These are phyloP conservation scores for Metarhizium anisopliae DNA, from an alignment of 2,329 filamentous ascomycete genomes.

Conservation along the genomic window DNA sequence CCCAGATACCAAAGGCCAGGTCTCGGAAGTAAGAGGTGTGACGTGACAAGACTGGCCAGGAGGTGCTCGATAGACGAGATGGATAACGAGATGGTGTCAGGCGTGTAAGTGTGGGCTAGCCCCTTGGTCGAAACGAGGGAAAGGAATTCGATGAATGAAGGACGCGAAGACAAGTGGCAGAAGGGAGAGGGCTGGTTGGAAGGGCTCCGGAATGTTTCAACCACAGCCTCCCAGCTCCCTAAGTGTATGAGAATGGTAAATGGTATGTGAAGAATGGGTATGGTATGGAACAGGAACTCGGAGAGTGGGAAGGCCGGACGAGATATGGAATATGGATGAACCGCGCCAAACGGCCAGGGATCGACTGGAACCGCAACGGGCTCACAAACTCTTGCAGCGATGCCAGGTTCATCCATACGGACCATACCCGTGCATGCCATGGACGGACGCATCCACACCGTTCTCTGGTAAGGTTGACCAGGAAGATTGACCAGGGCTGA, in stretches of 20 bases:
- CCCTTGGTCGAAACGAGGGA: constrained; percentile 6
- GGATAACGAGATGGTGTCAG: neutral
- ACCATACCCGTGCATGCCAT: neutral
- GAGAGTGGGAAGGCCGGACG: neutral
- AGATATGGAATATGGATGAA: constrained; percentile 4
- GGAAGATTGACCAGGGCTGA: neutral
- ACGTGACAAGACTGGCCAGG: neutral
- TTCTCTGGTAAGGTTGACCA: neutral
- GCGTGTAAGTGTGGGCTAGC: neutral
- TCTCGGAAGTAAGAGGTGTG: neutral
- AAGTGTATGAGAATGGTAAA: constrained; percentile 3
- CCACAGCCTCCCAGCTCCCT: neutral
- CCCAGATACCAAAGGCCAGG: neutral
- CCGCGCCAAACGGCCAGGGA: neutral
- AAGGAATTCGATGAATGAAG: constrained; percentile 11
- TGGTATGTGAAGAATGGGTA: constrained; percentile 1
- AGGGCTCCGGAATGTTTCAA: constrained; percentile 10
- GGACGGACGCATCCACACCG: neutral
- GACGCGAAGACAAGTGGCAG: neutral
- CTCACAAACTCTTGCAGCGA: neutral
- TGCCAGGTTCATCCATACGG: neutral
- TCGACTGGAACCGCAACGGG: neutral
- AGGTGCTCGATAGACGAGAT: neutral
- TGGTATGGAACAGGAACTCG: neutral
- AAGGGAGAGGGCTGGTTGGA: constrained; percentile 7